Evolutionary conservation across 148 eudicot species (phyloP).

Genomic region (Cornus controversa): DNA sequence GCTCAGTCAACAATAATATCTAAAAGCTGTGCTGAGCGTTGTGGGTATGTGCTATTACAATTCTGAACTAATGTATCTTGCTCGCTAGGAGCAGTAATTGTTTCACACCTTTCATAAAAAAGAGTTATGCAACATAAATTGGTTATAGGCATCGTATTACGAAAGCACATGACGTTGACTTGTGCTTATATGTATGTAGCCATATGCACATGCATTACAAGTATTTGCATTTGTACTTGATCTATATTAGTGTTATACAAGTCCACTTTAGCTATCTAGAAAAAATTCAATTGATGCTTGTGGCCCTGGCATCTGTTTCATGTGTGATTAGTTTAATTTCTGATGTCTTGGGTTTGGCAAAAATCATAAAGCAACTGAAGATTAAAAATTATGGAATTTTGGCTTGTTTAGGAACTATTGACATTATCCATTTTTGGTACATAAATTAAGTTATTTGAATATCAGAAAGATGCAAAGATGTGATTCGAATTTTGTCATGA

Average conservation of each 20-base stretch:
- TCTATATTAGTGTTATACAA: not conserved
- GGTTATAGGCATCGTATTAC: not conserved
- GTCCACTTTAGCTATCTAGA: not conserved
- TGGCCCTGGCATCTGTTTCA: not conserved
- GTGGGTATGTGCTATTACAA: constrained; percentile 63
- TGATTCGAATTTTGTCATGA: not conserved
- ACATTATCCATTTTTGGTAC: not conserved
- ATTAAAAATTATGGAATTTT: not conserved
- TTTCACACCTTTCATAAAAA: not conserved
- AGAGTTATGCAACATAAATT: not conserved
- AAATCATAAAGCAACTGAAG: not conserved
- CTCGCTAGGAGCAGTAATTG: not conserved
- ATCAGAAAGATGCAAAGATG: not conserved
- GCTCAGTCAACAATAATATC: constrained; percentile 99
- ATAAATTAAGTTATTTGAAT: not conserved
- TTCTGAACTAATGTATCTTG: not conserved
- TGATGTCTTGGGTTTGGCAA: not conserved
- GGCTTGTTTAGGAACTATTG: not conserved
- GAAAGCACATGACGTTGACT: not conserved
- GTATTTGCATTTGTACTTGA: not conserved
- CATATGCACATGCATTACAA: not conserved
- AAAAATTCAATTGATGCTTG: not conserved
- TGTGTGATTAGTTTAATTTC: not conserved
- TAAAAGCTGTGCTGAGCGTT: constrained; percentile 94
- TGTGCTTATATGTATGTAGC: not conserved